Conservation (phyloP, 345 rosid genomes). For the Citrus cavaleriei region DNA sequence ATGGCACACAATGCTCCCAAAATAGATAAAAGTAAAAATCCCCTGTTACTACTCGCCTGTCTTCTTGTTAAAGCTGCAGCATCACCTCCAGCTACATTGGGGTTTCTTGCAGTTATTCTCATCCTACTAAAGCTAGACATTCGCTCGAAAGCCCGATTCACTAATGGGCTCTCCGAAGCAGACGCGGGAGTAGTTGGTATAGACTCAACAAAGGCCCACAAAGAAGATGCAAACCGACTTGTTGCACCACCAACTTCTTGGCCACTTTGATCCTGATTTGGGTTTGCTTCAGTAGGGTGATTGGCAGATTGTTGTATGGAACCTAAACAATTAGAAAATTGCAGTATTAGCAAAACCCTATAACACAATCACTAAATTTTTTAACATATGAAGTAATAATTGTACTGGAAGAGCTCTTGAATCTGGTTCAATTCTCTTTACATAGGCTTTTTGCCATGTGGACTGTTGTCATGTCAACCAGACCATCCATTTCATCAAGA, state of each 20-base stretch:
- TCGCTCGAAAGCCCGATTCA: slow-evolving; percentile 57
- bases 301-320: slow-evolving; percentile 9
- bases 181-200: slow-evolving; percentile 84
- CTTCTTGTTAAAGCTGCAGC: slow-evolving; percentile 26
- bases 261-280: slow-evolving; percentile 21
- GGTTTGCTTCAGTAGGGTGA: slow-evolving; percentile 16
- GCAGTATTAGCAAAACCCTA: slow-evolving; percentile 13
- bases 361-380: neutral
- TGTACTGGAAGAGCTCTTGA: slow-evolving; percentile 45
- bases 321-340: slow-evolving; percentile 44
- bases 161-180: slow-evolving; percentile 69
- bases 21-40: slow-evolving; percentile 46
- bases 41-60: slow-evolving; percentile 26
- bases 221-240: slow-evolving; percentile 54
- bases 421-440: slow-evolving; percentile 39
- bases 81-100: slow-evolving; percentile 15
- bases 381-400: slow-evolving; percentile 24
- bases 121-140: slow-evolving; percentile 67
- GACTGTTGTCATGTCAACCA: slow-evolving; percentile 34
- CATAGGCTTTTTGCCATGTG: slow-evolving; percentile 34
- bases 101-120: slow-evolving; percentile 31
- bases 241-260: slow-evolving; percentile 28
- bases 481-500: slow-evolving; percentile 46
- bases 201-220: slow-evolving; percentile 81
- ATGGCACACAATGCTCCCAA: slow-evolving; percentile 64